Evolutionary conservation across 2,329 filamentous ascomycete species (phyloP).

Genomic region (Pseudogymnoascus sp.): DNA sequence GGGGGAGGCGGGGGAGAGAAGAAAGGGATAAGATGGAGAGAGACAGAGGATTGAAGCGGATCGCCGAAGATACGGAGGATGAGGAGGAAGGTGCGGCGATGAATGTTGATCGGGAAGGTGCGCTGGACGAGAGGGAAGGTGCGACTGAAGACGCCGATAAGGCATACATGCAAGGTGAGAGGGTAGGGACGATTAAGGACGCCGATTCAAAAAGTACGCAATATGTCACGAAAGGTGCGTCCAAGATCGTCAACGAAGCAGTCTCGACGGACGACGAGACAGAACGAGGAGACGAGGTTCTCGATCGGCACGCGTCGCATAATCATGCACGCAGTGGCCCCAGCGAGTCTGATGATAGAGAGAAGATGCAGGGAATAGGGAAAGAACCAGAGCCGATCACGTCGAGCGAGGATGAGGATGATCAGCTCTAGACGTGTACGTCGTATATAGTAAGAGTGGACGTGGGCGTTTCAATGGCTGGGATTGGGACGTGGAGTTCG

Average conservation of each 20-base stretch:
- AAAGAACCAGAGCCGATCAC: not conserved
- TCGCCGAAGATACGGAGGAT: not conserved
- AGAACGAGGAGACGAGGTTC: not conserved
- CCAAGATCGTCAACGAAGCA: not conserved
- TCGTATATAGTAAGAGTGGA: not conserved
- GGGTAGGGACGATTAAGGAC: not conserved
- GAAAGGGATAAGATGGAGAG: not conserved
- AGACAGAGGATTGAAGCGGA: not conserved
- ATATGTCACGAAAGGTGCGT: not conserved
- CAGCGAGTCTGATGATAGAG: not conserved
- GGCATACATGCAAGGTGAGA: not conserved
- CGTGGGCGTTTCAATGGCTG: not conserved
- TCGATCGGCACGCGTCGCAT: not conserved
- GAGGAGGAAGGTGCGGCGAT: not conserved
- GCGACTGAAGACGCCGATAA: not conserved
- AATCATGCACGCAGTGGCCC: not conserved
- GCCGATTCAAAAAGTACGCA: not conserved
- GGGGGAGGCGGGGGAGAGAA: not conserved
- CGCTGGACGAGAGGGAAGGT: not conserved
- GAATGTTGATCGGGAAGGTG: conserved; percentile 1
- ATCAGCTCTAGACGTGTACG: not conserved
- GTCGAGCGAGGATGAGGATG: not conserved
- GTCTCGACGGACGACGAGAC: not conserved
- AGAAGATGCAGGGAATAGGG: not conserved
- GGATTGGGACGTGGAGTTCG: not conserved